phyloP scores from a whole-genome alignment of 345 rosid genomes.

The Eucalyptus curtisii region DNA sequence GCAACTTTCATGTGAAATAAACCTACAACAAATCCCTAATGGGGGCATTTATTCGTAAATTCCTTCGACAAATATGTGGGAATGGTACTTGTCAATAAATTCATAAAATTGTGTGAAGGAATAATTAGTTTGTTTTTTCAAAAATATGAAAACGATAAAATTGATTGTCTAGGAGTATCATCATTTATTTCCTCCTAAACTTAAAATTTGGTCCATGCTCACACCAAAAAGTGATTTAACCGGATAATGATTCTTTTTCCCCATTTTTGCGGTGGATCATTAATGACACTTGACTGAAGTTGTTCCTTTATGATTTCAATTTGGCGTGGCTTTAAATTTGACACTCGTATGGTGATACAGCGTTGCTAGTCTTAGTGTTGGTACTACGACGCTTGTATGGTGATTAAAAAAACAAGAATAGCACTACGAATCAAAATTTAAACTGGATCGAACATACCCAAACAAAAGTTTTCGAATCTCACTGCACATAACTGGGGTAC shows the following conservation, averaged over 20 bases:
- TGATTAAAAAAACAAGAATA: not conserved
- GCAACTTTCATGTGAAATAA: not conserved
- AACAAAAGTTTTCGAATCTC: fast-evolving
- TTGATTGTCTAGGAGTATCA: not conserved
- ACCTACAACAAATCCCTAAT: not conserved
- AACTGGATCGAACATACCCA: not conserved
- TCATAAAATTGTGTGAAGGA: not conserved
- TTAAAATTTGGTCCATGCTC: not conserved
- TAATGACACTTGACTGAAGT: not conserved
- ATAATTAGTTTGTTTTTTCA: not conserved
- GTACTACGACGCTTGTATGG: not conserved
- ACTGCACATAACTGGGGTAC: too few species aligned
- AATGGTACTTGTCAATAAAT: not conserved
- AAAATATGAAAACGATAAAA: not conserved
- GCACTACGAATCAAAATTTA: not conserved
- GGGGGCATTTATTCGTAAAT: not conserved
- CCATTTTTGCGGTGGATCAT: not conserved
- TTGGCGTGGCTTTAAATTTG: not conserved
- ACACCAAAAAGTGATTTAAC: not conserved
- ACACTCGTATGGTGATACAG: not conserved
- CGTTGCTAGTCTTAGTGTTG: not conserved
- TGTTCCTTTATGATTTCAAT: not conserved
- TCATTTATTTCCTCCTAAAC: not conserved
- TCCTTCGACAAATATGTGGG: not conserved
- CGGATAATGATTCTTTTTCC: not conserved